Percentiles rank a stretch among this genome's conserved stretches.
phyloP scores from a whole-genome alignment of 2,329 filamentous ascomycete species.

The Exophiala bonariae region DNA sequence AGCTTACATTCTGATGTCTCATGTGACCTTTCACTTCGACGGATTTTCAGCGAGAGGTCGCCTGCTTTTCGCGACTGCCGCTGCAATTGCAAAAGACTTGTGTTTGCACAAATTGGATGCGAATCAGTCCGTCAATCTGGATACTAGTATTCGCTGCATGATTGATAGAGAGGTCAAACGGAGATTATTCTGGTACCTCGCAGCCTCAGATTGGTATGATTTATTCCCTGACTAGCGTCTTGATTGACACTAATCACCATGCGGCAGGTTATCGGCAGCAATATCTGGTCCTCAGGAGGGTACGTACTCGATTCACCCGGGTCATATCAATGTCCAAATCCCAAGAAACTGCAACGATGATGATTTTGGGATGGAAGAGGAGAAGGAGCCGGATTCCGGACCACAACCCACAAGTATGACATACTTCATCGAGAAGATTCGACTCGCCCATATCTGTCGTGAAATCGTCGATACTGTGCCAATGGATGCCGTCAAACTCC shows the following conservation, averaged over 20 bases:
- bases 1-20: slow-evolving; percentile 9
- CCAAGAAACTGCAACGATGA: slow-evolving; percentile 44
- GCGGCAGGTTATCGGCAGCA: slow-evolving; percentile 36
- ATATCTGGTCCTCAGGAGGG: slow-evolving; percentile 43
- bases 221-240: not conserved
- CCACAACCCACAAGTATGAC: slow-evolving; percentile 44
- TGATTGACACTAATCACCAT: not conserved
- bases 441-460: slow-evolving; percentile 40
- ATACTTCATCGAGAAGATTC: slow-evolving; percentile 43
- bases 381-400: slow-evolving; percentile 27
- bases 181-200: slow-evolving; percentile 45
- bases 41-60: slow-evolving; percentile 12
- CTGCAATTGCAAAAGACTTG: slow-evolving; percentile 31
- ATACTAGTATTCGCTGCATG: slow-evolving; percentile 22
- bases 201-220: slow-evolving; percentile 41
- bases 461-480: slow-evolving; percentile 38
- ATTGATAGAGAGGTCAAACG: slow-evolving; percentile 38
- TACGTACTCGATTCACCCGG: slow-evolving; percentile 42
- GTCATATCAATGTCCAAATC: slow-evolving; percentile 40
- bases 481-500: slow-evolving; percentile 27
- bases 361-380: slow-evolving; percentile 29
- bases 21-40: slow-evolving; percentile 14
- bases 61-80: not conserved
- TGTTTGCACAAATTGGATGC: slow-evolving; percentile 37
- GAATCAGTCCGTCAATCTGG: slow-evolving; percentile 15